Evolutionary conservation across 768 basidiomycete genomes (phyloP).

Genomic region (Rhizopogon roseolus): DNA sequence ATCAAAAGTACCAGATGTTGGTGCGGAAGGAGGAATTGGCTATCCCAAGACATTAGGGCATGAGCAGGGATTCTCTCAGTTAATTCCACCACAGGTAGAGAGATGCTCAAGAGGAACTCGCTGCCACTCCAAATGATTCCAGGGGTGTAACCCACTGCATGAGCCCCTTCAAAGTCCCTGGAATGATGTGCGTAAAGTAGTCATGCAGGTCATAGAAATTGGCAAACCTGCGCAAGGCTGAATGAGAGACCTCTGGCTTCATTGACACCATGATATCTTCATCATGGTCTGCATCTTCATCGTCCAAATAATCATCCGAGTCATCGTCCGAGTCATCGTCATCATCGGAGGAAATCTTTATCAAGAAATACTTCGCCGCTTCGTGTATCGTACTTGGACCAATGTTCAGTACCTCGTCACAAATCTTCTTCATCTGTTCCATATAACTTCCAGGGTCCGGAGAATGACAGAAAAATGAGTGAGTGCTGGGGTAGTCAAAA

Average conservation of each 20-base stretch:
- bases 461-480: constrained; percentile 53
- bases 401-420: constrained; percentile 41
- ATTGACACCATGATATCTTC: constrained; percentile 1
- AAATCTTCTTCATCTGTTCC: constrained; percentile 32
- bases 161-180: constrained; percentile 59
- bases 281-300: constrained; percentile 34
- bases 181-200: not conserved
- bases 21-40: constrained; percentile 49
- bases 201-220: constrained; percentile 3
- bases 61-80: constrained; percentile 52
- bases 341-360: constrained; percentile 22
- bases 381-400: constrained; percentile 39
- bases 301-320: constrained; percentile 23
- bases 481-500: constrained; percentile 59
- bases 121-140: constrained; percentile 50
- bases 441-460: constrained; percentile 38
- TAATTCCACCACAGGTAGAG: constrained; percentile 49
- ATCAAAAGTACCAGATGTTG: constrained; percentile 65
- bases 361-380: constrained; percentile 39
- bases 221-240: not conserved
- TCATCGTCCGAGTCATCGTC: constrained; percentile 30
- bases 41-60: constrained; percentile 73
- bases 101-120: constrained; percentile 52
- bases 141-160: constrained; percentile 53
- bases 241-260: not conserved